Conservation (phyloP, 805 yeast species). For the Kuraishia floccosa region DNA sequence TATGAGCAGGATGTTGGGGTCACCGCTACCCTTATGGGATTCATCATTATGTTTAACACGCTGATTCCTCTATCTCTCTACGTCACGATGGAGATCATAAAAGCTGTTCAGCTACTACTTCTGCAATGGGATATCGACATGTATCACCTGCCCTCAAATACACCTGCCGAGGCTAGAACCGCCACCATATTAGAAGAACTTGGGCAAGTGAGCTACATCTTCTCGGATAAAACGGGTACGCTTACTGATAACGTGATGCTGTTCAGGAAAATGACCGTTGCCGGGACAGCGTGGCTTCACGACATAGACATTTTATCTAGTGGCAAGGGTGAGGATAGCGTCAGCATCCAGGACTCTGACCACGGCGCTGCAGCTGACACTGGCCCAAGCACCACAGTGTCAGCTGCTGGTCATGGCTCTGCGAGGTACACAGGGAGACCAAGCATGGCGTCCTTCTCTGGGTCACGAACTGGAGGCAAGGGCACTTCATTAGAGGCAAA, state of each 20-base stretch:
- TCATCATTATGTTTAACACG: conserved; percentile 94
- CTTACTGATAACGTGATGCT: conserved; percentile 91
- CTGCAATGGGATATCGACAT: conserved; percentile 89
- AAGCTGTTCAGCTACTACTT: conserved; percentile 71
- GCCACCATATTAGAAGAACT: conserved; percentile 93
- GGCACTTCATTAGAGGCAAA: too few relatives aligned
- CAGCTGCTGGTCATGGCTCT: conserved; percentile 10
- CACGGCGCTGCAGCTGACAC: background rate
- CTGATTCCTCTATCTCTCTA: conserved; percentile 89
- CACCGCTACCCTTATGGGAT: conserved; percentile 90
- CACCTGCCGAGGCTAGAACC: conserved; percentile 91
- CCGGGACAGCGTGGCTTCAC: conserved; percentile 87
- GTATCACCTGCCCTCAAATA: conserved; percentile 76
- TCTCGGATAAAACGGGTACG: conserved; percentile 96
- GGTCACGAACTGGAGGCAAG: conserved; percentile 11
- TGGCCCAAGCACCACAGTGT: background rate
- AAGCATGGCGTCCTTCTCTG: conserved; percentile 36
- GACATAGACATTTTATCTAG: conserved; percentile 39
- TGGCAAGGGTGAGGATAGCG: conserved; percentile 9
- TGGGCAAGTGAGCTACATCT: conserved; percentile 92
- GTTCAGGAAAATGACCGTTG: conserved; percentile 77
- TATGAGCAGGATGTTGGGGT: conserved; percentile 64
- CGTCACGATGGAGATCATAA: conserved; percentile 94
- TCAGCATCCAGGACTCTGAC: conserved; percentile 2
- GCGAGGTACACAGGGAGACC: conserved; percentile 40